phyloP scores from a whole-genome alignment of 331 rosid genomes.

The Phaseolus coccineus region DNA sequence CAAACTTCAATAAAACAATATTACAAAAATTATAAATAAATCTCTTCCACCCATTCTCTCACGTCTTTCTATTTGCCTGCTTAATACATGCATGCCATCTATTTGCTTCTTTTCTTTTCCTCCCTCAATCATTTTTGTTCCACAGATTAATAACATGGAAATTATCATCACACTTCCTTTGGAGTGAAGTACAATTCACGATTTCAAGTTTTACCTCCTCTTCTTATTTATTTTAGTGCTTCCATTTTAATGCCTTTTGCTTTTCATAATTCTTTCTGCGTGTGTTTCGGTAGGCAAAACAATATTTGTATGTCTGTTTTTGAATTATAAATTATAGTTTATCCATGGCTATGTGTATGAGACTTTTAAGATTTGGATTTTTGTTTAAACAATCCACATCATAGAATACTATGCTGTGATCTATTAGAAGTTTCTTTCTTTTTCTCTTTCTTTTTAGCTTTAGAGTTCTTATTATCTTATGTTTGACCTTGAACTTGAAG shows the following conservation, averaged over 20 bases:
- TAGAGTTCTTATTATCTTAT: neutral
- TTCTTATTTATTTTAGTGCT: neutral
- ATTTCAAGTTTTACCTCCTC: neutral
- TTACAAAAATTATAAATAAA: neutral
- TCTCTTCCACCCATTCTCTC: neutral
- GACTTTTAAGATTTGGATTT: neutral
- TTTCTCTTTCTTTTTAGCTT: neutral
- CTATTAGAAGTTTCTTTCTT: neutral
- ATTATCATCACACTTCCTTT: slow-evolving; percentile 38
- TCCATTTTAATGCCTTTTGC: slow-evolving; percentile 8
- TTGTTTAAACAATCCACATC: neutral
- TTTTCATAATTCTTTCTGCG: neutral
- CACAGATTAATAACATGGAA: slow-evolving; percentile 25
- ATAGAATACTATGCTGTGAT: neutral
- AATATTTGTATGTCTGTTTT: neutral
- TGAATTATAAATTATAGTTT: neutral
- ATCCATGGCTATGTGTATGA: neutral
- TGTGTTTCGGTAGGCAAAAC: neutral
- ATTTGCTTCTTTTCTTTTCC: neutral
- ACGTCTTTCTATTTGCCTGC: neutral
- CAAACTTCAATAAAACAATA: neutral
- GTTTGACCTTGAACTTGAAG: too few species aligned
- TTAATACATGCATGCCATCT: slow-evolving; percentile 26
- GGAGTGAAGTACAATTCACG: slow-evolving; percentile 56
- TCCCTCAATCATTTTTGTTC: slow-evolving; percentile 35